Evolutionary conservation across 306 rosid species (phyloP).

Genomic region (Cicer chorassanicum): DNA sequence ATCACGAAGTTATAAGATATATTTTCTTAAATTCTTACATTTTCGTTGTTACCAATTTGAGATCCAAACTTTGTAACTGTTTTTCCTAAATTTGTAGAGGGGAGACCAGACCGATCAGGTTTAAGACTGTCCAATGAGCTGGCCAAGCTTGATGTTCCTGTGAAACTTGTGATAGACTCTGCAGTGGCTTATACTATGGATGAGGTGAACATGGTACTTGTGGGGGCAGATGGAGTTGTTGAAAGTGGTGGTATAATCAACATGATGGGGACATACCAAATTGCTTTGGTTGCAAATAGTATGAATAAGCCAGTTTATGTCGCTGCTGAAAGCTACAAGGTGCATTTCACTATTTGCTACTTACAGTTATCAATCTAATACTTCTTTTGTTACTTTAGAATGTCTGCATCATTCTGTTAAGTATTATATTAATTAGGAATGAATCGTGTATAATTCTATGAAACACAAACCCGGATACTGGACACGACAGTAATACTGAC

Average conservation of each 20-base stretch:
- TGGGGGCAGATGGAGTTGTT: conserved; percentile 97
- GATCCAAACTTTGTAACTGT: not conserved
- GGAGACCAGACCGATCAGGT: conserved; percentile 90
- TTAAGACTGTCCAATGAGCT: conserved; percentile 77
- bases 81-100: conserved; percentile 67
- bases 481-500: too few species aligned
- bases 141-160: conserved; percentile 89
- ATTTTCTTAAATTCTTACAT: not conserved
- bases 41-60: not conserved
- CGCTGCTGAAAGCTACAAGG: conserved; percentile 99
- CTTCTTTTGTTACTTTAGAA: conserved; percentile 10
- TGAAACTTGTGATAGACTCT: conserved; percentile 91
- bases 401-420: conserved; percentile 21
- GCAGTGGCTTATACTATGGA: conserved; percentile 96
- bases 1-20: not conserved
- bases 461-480: too few species aligned
- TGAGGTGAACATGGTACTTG: conserved; percentile 95
- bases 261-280: conserved; percentile 98
- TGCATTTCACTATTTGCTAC: conserved; percentile 35
- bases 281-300: conserved; percentile 85
- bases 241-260: conserved; percentile 96
- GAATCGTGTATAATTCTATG: conserved; percentile 5
- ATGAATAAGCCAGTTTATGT: conserved; percentile 91
- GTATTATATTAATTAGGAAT: conserved; percentile 11
- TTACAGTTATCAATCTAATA: conserved; percentile 8